Evolutionary conservation across 1,284 basidiomycete species (phyloP).

Genomic region (Heterobasidion annosum): DNA sequence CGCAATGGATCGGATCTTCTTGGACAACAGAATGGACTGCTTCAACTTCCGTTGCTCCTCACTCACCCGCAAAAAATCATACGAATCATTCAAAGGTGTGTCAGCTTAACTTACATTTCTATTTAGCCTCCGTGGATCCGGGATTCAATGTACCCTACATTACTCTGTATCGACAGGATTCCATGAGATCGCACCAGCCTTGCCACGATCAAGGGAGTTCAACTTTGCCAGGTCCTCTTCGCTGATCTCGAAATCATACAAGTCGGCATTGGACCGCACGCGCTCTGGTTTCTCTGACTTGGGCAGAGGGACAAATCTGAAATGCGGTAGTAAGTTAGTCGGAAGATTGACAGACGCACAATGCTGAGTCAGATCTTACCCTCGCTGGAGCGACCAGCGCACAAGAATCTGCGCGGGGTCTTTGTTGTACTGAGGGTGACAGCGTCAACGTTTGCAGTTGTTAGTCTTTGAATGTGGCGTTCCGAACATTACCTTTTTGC

Average conservation of each 20-base stretch:
- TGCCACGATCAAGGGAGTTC: slow-evolving; percentile 38
- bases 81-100: no score
- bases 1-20: neutral
- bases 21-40: neutral
- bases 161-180: slow-evolving; percentile 35
- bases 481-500: slow-evolving; percentile 26
- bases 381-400: slow-evolving; percentile 62
- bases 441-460: neutral
- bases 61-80: no score
- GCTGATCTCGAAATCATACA: slow-evolving; percentile 46
- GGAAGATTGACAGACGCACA: no score
- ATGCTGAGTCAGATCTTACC: slow-evolving; percentile 17
- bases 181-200: slow-evolving; percentile 38
- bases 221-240: slow-evolving; percentile 39
- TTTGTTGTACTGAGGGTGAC: slow-evolving; percentile 29
- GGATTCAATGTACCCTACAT: neutral
- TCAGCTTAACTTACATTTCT: no score
- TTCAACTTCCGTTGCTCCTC: no score
- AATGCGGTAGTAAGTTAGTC: neutral
- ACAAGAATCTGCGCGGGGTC: slow-evolving; percentile 53
- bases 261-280: slow-evolving; percentile 42
- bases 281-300: slow-evolving; percentile 43
- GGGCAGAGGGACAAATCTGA: slow-evolving; percentile 42
- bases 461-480: neutral
- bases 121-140: neutral